Conservation (phyloP, 2,329 filamentous ascomycete genomes). For the Chaetomium globosum region DNA sequence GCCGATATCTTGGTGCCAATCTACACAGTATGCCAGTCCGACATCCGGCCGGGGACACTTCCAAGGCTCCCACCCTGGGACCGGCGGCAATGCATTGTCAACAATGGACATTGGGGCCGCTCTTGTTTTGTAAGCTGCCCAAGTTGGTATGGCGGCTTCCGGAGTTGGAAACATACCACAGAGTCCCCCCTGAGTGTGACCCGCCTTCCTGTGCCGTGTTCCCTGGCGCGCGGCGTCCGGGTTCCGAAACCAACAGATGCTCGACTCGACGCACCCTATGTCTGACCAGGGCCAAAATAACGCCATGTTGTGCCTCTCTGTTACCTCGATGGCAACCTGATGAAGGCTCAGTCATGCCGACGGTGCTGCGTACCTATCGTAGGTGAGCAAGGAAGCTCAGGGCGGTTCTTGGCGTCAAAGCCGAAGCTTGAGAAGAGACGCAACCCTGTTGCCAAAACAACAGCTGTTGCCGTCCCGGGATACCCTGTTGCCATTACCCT, state of each 20-base stretch:
- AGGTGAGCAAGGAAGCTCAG: not conserved
- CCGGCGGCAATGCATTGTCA: not conserved
- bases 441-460: slow-evolving; percentile 16
- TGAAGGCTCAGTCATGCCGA: not conserved
- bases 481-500: slow-evolving; percentile 12
- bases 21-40: not conserved
- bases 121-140: slow-evolving; percentile 11
- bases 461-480: slow-evolving; percentile 16
- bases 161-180: not conserved
- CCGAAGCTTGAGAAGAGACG: not conserved
- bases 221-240: slow-evolving; percentile 18
- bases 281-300: slow-evolving; percentile 18
- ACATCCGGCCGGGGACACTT: not conserved
- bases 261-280: slow-evolving; percentile 24
- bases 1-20: slow-evolving; percentile 9
- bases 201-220: slow-evolving; percentile 25
- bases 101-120: not conserved
- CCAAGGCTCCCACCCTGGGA: not conserved
- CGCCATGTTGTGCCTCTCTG: not conserved
- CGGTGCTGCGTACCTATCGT: not conserved
- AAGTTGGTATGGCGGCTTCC: slow-evolving; percentile 6
- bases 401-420: slow-evolving; percentile 11
- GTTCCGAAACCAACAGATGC: slow-evolving; percentile 29
- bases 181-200: not conserved
- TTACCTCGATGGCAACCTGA: not conserved